These are phyloP conservation scores for Agaricus subrufescens DNA, from an alignment of 768 basidiomycete species.

Conservation along the genomic window DNA sequence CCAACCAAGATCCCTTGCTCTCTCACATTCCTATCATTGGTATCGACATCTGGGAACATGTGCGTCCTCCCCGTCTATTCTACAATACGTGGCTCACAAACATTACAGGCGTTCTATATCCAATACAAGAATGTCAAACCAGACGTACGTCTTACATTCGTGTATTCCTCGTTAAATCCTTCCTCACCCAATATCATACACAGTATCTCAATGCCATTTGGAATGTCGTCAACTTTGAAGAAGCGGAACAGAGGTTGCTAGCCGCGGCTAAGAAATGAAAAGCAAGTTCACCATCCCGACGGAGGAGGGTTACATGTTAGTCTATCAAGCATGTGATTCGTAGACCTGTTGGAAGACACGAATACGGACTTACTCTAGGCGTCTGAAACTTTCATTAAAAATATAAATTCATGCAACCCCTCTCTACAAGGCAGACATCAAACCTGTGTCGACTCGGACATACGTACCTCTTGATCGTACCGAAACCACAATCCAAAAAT, in stretches of 20 bases:
- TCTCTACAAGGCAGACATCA: no score
- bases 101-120: slow-evolving; percentile 71
- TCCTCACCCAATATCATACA: not conserved
- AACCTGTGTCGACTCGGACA: no score
- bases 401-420: no score
- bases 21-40: slow-evolving; percentile 79
- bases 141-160: slow-evolving; percentile 56
- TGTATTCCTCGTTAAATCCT: no score
- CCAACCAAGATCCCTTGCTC: slow-evolving; percentile 94
- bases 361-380: no score
- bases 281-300: not conserved
- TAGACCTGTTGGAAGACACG: no score
- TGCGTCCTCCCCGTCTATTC: slow-evolving; percentile 3
- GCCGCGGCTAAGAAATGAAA: slow-evolving; percentile 19
- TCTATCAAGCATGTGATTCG: no score
- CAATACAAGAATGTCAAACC: slow-evolving; percentile 95
- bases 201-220: slow-evolving; percentile 88
- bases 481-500: no score
- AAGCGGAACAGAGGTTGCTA: slow-evolving; percentile 56
- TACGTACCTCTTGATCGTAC: no score
- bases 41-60: slow-evolving; percentile 91
- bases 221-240: slow-evolving; percentile 87
- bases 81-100: not conserved
- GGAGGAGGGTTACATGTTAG: no score
- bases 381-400: no score